Evolutionary conservation across 768 basidiomycete species (phyloP).

Genomic region (Melanogaster broomeanus): DNA sequence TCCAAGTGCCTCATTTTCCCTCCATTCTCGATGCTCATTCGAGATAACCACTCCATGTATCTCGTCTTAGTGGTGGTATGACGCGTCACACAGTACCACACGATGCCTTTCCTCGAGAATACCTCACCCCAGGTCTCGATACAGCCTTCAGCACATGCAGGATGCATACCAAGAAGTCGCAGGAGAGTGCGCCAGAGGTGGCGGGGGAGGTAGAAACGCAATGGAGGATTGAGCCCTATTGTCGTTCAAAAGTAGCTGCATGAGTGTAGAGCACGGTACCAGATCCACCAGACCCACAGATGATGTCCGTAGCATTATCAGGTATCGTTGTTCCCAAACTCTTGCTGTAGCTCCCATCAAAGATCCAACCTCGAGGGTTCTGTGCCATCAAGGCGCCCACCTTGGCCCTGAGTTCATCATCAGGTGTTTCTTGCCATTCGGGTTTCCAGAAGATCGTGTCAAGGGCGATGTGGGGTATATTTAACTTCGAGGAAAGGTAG

Average conservation of each 20-base stretch:
- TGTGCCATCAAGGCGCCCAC: slow-evolving; percentile 25
- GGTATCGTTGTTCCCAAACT: slow-evolving; percentile 34
- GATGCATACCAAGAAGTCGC: slow-evolving; percentile 37
- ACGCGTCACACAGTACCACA: slow-evolving; percentile 48
- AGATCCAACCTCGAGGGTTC: slow-evolving; percentile 48
- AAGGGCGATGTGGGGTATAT: slow-evolving; percentile 47
- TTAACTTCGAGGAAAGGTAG: slow-evolving; percentile 44
- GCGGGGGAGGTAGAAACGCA: slow-evolving; percentile 61
- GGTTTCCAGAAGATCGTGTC: slow-evolving; percentile 53
- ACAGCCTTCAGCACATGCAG: slow-evolving; percentile 53
- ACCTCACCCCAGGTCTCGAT: slow-evolving; percentile 39
- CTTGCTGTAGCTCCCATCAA: slow-evolving; percentile 52
- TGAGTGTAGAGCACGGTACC: not conserved
- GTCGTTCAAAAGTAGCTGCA: not conserved
- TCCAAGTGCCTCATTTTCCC: slow-evolving; percentile 50
- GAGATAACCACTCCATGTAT: slow-evolving; percentile 10
- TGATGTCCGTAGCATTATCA: slow-evolving; percentile 48
- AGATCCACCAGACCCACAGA: slow-evolving; percentile 42
- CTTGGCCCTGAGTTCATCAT: slow-evolving; percentile 23
- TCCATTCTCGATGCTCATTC: slow-evolving; percentile 28
- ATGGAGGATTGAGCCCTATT: slow-evolving; percentile 69
- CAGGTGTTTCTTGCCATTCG: slow-evolving; percentile 41
- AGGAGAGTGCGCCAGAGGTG: slow-evolving; percentile 53
- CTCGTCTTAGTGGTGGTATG: slow-evolving; percentile 26
- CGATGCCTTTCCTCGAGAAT: slow-evolving; percentile 51